phyloP scores from a whole-genome alignment of 371 early-diverging fungal species.

The Circinella minor region DNA sequence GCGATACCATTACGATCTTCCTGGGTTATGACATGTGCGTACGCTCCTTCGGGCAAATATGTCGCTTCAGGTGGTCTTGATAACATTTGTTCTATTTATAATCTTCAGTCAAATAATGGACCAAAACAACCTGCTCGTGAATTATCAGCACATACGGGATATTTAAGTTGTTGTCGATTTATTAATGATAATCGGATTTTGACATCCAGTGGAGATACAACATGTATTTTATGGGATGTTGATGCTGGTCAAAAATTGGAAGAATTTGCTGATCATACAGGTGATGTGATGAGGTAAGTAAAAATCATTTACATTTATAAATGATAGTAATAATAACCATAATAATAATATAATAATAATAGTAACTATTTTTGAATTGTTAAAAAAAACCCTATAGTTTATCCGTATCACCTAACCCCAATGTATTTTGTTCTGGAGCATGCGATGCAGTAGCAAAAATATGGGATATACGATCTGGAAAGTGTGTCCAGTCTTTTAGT shows the following conservation, averaged over 20 bases:
- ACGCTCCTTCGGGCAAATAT: slow-evolving; percentile 95
- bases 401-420: slow-evolving; percentile 81
- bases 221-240: slow-evolving; percentile 98
- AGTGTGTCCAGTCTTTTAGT: slow-evolving; percentile 94
- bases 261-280: slow-evolving; percentile 97
- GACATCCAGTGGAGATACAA: slow-evolving; percentile 96
- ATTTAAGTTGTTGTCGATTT: slow-evolving; percentile 96
- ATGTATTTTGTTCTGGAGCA: slow-evolving; percentile 93
- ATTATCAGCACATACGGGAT: slow-evolving; percentile 94
- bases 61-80: slow-evolving; percentile 99
- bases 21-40: slow-evolving; percentile 99
- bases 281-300: slow-evolving; percentile 94
- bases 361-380: too few relatives aligned
- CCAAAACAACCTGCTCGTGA: slow-evolving; percentile 93
- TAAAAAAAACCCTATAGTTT: neutral
- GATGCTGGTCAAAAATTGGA: slow-evolving; percentile 93
- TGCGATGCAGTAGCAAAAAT: slow-evolving; percentile 96
- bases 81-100: slow-evolving; percentile 97
- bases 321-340: too few relatives aligned
- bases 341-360: too few relatives aligned
- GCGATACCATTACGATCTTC: slow-evolving; percentile 97
- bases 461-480: slow-evolving; percentile 93
- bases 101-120: slow-evolving; percentile 89
- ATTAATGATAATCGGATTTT: slow-evolving; percentile 93
- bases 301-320: neutral